Base-by-base conservation (phyloP, 306 rosid genomes). In the Adenanthera pavonina region DNA sequence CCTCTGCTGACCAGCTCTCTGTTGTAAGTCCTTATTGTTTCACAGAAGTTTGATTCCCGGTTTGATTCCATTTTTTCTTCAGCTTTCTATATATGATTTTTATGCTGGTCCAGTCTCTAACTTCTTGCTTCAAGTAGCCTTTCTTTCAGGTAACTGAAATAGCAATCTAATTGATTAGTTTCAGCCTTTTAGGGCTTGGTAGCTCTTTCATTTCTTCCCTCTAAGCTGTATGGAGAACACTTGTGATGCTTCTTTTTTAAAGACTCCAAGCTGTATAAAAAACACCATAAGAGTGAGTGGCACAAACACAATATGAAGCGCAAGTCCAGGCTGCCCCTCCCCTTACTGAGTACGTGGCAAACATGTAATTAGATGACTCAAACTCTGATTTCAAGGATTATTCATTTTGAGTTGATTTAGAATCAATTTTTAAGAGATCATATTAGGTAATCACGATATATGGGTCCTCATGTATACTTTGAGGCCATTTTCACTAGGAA, bases 281-380 rank as follows among this genome's bases (percentile, higher is more conserved):
- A 94, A 78, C 98, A 94, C 83, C 90, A 82, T 81, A 94, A 92
- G 91, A 89, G 92, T 61, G 98, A 92, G 38, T 94, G 97, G 98
- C 98, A 92, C 86, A 94, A 90, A 87, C 96, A 87, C 73, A 92
- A 94, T 79, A 76, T 94, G 84, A 91, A 73, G 84, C 96, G 98
- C 69, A 90, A 91, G 77, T 87, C 94, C 64, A 89, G 85, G 84
- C 90, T 91, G 75, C 4, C 2, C 40, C 40, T 36, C 4, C 94
- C 61, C 91, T 94, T 43, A 82, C 90, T 0, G 94, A 92, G 72
- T 91, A 93, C 87, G 13, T n/a, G 74, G 85, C 89, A 13, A 97
- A 94, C 78, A 14, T 92, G 75, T 93, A 85, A 78, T 41, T 92
- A 72, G 85, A 85, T 0, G 91, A 90, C 78, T 73, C 90, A 3